A percentile compares a stretch with the other conserved stretches of the same genome.
Evolutionary conservation across 116 monocot genomes (phyloP).

Genomic region (Trichopus zeylanicus): DNA sequence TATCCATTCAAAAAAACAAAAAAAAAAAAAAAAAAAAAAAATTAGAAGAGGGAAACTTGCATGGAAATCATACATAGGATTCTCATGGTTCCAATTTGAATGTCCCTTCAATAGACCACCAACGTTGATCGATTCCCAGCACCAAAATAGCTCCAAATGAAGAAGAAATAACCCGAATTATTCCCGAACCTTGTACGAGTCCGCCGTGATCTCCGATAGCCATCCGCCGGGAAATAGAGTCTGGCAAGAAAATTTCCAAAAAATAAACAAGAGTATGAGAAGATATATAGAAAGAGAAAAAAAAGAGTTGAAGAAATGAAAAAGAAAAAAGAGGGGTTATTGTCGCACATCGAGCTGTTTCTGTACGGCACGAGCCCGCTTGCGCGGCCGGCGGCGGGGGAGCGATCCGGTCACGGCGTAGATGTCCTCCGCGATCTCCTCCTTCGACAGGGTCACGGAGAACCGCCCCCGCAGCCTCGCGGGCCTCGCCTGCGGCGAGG

Average conservation of each 20-base stretch:
- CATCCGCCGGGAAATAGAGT: constrained; percentile 23
- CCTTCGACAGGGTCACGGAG: constrained; percentile 21
- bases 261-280: too few relatives aligned
- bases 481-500: constrained; percentile 4
- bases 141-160: not conserved
- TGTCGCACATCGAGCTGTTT: constrained; percentile 28
- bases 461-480: constrained; percentile 3
- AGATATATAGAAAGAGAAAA: too few relatives aligned
- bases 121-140: too few relatives aligned
- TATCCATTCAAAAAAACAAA: too few relatives aligned
- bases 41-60: too few relatives aligned
- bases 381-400: constrained; percentile 28
- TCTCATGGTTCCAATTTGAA: too few relatives aligned
- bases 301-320: not conserved
- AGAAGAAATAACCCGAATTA: not conserved
- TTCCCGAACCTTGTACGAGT: constrained; percentile 21
- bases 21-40: too few relatives aligned
- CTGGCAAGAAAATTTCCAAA: constrained; percentile 6
- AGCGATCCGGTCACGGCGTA: constrained; percentile 24
- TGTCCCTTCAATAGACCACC: too few relatives aligned
- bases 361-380: constrained; percentile 24
- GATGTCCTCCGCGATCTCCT: constrained; percentile 48
- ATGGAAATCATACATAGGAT: too few relatives aligned
- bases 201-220: constrained; percentile 29
- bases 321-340: not conserved